Percentiles rank a stretch among this genome's conserved stretches.
phyloP scores from a whole-genome alignment of 2,329 filamentous ascomycete genomes.

The Epichloe sylvatica region DNA sequence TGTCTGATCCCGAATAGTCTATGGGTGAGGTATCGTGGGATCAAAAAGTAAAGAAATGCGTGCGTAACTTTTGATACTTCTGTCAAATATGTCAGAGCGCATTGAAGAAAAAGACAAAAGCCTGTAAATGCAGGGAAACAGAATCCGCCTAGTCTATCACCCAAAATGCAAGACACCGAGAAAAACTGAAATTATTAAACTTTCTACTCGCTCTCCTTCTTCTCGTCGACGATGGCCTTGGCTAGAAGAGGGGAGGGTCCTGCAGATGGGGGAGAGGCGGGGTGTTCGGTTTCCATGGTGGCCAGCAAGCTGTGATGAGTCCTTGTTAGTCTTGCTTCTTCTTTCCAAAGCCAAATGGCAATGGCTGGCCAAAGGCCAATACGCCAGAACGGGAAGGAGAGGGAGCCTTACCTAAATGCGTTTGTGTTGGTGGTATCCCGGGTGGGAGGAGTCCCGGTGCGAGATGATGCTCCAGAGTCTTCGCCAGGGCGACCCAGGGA shows the following conservation, averaged over 20 bases:
- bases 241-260: slow-evolving; percentile 54
- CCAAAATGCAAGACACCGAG: slow-evolving; percentile 32
- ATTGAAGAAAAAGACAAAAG: slow-evolving; percentile 17
- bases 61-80: slow-evolving; percentile 32
- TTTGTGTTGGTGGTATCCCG: slow-evolving; percentile 55
- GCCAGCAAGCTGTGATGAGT: slow-evolving; percentile 36
- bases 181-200: slow-evolving; percentile 15
- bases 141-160: slow-evolving; percentile 37
- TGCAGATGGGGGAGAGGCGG: slow-evolving; percentile 57
- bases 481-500: slow-evolving; percentile 61
- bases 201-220: slow-evolving; percentile 38
- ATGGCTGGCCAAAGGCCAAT: neutral
- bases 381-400: neutral
- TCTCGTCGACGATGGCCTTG: slow-evolving; percentile 47
- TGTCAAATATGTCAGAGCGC: slow-evolving; percentile 21
- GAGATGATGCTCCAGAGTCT: slow-evolving; percentile 75
- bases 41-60: slow-evolving; percentile 19
- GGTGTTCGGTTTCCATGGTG: slow-evolving; percentile 48
- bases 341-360: neutral
- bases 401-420: slow-evolving; percentile 68
- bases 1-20: slow-evolving; percentile 24
- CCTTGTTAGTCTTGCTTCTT: neutral
- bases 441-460: slow-evolving; percentile 75
- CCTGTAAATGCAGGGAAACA: slow-evolving; percentile 15
- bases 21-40: slow-evolving; percentile 37